Evolutionary conservation across 441 rosid genomes (phyloP).

Genomic region (Jatropha podagrica): DNA sequence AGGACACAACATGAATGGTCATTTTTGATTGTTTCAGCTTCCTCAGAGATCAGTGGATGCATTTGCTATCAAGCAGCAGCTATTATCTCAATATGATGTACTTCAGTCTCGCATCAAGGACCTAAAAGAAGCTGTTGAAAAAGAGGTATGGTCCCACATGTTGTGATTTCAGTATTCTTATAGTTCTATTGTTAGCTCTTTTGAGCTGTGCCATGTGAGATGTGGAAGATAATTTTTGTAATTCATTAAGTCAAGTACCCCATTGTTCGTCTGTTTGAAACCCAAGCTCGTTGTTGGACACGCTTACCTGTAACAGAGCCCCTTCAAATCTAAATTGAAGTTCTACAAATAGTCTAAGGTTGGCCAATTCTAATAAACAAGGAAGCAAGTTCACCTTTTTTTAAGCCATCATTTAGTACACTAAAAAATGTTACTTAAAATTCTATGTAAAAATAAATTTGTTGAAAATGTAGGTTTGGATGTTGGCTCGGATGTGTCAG

Average conservation of each 20-base stretch:
- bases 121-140: slow-evolving; percentile 73
- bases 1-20: slow-evolving; percentile 9
- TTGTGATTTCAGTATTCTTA: slow-evolving; percentile 1
- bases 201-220: neutral
- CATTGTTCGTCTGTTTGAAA: neutral
- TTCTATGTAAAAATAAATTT: slow-evolving; percentile 16
- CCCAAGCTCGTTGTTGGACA: neutral
- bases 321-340: neutral
- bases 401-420: neutral
- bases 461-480: slow-evolving; percentile 66
- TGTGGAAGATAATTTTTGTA: neutral
- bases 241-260: neutral
- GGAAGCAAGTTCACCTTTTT: neutral
- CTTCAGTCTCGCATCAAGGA: slow-evolving; percentile 86
- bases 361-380: neutral
- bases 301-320: neutral
- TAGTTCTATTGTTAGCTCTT: neutral
- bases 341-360: neutral
- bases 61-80: slow-evolving; percentile 73
- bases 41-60: slow-evolving; percentile 75
- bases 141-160: slow-evolving; percentile 60
- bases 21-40: slow-evolving; percentile 57
- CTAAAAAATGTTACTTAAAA: slow-evolving; percentile 2
- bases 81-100: slow-evolving; percentile 80
- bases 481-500: slow-evolving; percentile 95